Evolutionary conservation across 208 protist species (phyloP), one percentile per base, ranked within the genome.

Genomic region (Crithidia brevicula): DNA sequence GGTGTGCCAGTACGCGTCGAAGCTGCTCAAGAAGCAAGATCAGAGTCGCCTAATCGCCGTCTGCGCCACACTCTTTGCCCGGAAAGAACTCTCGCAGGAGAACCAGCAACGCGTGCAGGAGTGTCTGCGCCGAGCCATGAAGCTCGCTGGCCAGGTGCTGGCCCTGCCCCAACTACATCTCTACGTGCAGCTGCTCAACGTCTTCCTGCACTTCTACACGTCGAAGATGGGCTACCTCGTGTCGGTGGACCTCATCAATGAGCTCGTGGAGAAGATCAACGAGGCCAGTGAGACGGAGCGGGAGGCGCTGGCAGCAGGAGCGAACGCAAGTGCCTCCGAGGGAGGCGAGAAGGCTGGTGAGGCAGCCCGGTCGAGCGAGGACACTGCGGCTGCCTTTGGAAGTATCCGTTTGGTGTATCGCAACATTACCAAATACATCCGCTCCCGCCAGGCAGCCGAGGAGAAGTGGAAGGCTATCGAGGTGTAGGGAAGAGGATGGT

Each of bases 181-280:
- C 23, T 98, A 98, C 86, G 92, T 99, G 50, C 95, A 98, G 23
- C 94, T 99, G 45, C 82, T 99, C 15, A 98, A 99, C 70, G 51
- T 89, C 8, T 93, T 96, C 53, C 62, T 99, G 2, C 97, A 95
- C 83, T 98, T 97, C 79, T 99, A 93, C 79, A 89, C 95, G 4
- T 58, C 85, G 23, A 74, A 88, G 51, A 89, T 87, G 57, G 78
- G 83, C 20, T 70, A 72, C 28, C 65, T 98, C 13, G 81, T 82
- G 13, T 74, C 71, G 27, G 76, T 75, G 46, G 72, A 74, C 3
- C 52, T 83, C 54, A 67, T 94, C 40, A 84, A 85, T 38, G 60
- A 62, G 38, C 49, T 93, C 25, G 50, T 93, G 11, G 85, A 93
- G 22, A 65, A 72, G 23, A 83, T 89, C 40, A 74, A 84, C 46